A percentile compares a stretch with the other conserved stretches of the same genome.
Evolutionary conservation across 768 basidiomycete genomes (phyloP).

Genomic region (Hygrocybe coccinea): DNA sequence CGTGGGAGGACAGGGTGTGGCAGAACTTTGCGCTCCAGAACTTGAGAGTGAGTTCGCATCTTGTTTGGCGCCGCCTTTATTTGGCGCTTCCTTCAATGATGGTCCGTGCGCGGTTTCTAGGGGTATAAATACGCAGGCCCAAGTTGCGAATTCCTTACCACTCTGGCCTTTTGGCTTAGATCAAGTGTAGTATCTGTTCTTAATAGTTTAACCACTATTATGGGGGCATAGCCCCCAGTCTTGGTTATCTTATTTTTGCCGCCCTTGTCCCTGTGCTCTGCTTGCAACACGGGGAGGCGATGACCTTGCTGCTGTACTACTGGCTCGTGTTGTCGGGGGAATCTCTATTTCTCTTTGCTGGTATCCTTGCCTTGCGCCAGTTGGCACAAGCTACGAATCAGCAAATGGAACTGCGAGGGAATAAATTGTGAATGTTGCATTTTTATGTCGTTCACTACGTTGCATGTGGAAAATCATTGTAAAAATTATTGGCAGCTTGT

Average conservation of each 20-base stretch:
- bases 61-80: too few species aligned
- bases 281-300: constrained; percentile 51
- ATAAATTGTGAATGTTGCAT: too few species aligned
- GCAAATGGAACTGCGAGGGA: too few species aligned
- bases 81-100: too few species aligned
- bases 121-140: constrained; percentile 31
- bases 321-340: constrained; percentile 65
- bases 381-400: too few species aligned
- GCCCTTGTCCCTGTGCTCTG: constrained; percentile 51
- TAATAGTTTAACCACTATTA: constrained; percentile 73
- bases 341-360: constrained; percentile 31
- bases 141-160: constrained; percentile 51
- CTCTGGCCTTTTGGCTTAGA: constrained; percentile 96
- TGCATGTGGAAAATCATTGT: too few species aligned
- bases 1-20: too few species aligned
- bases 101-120: constrained; percentile 33
- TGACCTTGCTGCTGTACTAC: constrained; percentile 55
- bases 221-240: constrained; percentile 49
- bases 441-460: too few species aligned
- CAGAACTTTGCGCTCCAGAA: too few species aligned
- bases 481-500: too few species aligned
- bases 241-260: constrained; percentile 55
- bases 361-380: neutral
- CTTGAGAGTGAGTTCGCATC: too few species aligned
- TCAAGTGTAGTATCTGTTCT: constrained; percentile 98